Evolutionary conservation across 2,329 filamentous ascomycete genomes (phyloP), one percentile per base, ranked within the genome.

Genomic region (Acrocalymma vagum): DNA sequence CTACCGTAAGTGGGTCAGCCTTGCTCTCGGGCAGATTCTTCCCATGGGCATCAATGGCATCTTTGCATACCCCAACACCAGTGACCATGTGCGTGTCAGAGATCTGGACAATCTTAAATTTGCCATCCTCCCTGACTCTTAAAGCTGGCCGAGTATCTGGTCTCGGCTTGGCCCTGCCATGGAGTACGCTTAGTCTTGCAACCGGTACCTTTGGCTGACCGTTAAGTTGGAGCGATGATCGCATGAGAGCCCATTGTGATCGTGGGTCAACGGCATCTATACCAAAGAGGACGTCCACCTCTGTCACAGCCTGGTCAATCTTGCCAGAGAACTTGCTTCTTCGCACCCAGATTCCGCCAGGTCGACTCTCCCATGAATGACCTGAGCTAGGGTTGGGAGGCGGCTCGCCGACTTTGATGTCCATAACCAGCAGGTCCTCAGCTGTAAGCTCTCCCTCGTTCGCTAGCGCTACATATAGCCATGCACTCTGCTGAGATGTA

Each of bases 41-140:
- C 31, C 80, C 79, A 51, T 70, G 17, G 44, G 82, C 79, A 0
- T 90, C 90, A 48, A 91, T 78, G 15, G 90, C 83, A 58, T 97
- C 90, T 47, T 92, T 83, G 63, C 93, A 97, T 28, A 73, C 71
- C n/a, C 93, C 93, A 6, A 91, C 79, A 14, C 92, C 93, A 5
- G 92, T 96, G 59, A 88, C 90, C 45, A 97, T 73, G 70, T 97
- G 93, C 47, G 95, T 74, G 73, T 97, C 93, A 20, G 90, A 86
- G 40, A 94, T 77, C 72, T 96, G 93, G 78, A 96, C 83, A 54
- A 97, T 95, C 75, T 96, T 96, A 76, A 96, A 96, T 58, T 85
- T 89, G 24, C 91, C 91, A 65, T 92, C 89, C 46, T 93, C 87
- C 29, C 81, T 81, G 47, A 96, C 88, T 44, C 87, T 82, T 17